Conservation (phyloP, 805 yeast species). For the Pichia pseudocactophila region DNA sequence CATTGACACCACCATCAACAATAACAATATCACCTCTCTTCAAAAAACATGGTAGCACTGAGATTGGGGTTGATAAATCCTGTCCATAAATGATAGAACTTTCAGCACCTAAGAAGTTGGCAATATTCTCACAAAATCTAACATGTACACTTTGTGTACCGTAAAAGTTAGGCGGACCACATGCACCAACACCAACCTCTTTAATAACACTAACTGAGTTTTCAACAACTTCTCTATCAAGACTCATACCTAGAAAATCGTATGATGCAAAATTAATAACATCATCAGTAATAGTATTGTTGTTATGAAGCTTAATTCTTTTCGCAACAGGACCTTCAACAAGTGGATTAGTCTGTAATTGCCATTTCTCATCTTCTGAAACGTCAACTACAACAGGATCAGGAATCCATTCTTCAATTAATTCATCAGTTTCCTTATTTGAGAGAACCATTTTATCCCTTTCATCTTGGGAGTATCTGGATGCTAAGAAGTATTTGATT, state of each 20-base stretch:
- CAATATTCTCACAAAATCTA: constrained; percentile 64
- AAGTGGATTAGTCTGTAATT: constrained; percentile 53
- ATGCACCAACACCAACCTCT: constrained; percentile 89
- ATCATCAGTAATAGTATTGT: constrained; percentile 16
- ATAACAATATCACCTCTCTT: constrained; percentile 92
- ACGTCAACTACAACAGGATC: constrained; percentile 64
- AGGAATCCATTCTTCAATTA: constrained; percentile 88
- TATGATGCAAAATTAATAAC: constrained; percentile 62
- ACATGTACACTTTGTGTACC: constrained; percentile 92
- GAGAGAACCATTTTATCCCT: constrained; percentile 56
- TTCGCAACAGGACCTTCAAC: constrained; percentile 43
- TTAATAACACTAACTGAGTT: constrained; percentile 52
- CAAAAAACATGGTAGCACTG: constrained; percentile 86
- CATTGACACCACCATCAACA: constrained; percentile 69
- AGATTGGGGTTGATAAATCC: constrained; percentile 77
- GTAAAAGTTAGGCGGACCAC: constrained; percentile 97
- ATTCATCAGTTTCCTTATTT: constrained; percentile 62
- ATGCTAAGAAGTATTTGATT: constrained; percentile 69
- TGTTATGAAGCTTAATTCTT: constrained; percentile 26
- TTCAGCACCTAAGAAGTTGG: constrained; percentile 69
- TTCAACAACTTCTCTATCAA: constrained; percentile 35
- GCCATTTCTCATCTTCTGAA: constrained; percentile 47
- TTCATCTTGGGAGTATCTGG: constrained; percentile 68
- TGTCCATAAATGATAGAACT: constrained; percentile 84
- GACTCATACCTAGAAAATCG: constrained; percentile 62